Base-by-base conservation (phyloP, 495 filamentous ascomycete genomes). In the Trichoderma gamsii region DNA sequence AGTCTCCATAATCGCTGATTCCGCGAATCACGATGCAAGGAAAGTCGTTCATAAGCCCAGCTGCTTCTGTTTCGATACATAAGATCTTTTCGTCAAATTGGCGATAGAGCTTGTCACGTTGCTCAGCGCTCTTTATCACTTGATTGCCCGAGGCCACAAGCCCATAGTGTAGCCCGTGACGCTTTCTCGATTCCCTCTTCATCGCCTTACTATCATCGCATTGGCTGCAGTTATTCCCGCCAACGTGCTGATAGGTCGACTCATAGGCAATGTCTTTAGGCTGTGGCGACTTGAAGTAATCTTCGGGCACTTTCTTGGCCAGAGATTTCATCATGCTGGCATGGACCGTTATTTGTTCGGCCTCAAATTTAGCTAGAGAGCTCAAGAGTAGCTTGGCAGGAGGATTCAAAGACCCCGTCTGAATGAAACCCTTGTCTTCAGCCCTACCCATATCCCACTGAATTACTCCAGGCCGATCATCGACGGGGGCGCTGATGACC, bases 1-100 rank as follows among this genome's bases (percentile, higher is more conserved):
- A 75, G 66, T 81, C 79, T 16, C 77, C 73, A 67, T 82, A 81
- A 70, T 81, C 78, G 64, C 75, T 78, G 11, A 77, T 71, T 5
- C 73, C 72, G 52, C 77, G 79, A 66, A 80, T 70, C 1, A 79
- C 68, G 1, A 79, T 16, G 67, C 69, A 71, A 9, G 69, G 71
- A 27, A 75, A 46, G 9, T 63, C 68, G 35, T 77, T 74, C 76
- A 74, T 77, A 6, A 80, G 69, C 4, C 78, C 77, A 4, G 79
- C 75, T 0, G 75, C 76, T 70, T 78, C 35, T 38, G 35, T 38
- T 5, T 38, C 35, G 7, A 38, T 38, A 9, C 77, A 73, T 77
- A 77, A 63, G 78, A 75, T 41, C 76, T 74, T 35, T 68, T 74
- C 64, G 76, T 72, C 15, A 77, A 21, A 18, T 68, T 67, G 27